A percentile compares a stretch with the other conserved stretches of the same genome.
These are phyloP conservation scores for Mangifera indica DNA, from an alignment of 345 rosid species.

Conservation along the genomic window DNA sequence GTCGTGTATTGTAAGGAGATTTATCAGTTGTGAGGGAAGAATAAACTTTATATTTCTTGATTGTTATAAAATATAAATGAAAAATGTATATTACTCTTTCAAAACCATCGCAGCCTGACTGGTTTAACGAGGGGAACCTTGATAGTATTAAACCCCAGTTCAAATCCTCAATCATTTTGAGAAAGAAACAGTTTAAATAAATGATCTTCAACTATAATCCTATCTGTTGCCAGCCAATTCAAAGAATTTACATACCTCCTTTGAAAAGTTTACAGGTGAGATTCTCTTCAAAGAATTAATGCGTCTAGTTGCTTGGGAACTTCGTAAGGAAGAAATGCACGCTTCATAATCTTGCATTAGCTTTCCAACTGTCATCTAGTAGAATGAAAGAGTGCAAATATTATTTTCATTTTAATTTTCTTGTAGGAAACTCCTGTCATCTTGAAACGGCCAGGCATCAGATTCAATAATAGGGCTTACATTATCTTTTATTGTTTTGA, in stretches of 20 bases:
- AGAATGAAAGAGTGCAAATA: constrained; percentile 12
- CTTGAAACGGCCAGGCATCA: not conserved
- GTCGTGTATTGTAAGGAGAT: not conserved
- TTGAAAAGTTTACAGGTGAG: constrained; percentile 86
- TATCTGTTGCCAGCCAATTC: not conserved
- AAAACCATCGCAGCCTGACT: not conserved
- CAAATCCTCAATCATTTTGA: not conserved
- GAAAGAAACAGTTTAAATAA: not conserved
- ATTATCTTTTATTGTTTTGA: constrained; percentile 45
- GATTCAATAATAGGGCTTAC: constrained; percentile 37
- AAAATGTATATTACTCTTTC: not conserved
- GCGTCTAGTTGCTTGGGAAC: constrained; percentile 62
- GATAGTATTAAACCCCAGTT: not conserved
- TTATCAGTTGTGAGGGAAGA: not conserved
- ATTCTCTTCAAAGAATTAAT: constrained; percentile 68
- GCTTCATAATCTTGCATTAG: constrained; percentile 69
- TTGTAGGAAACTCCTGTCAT: not conserved
- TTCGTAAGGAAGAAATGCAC: constrained; percentile 63
- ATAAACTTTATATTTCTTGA: not conserved
- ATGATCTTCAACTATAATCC: not conserved
- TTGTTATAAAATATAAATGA: not conserved
- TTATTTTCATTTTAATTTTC: not conserved
- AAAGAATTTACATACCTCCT: constrained; percentile 45
- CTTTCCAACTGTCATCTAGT: constrained; percentile 67
- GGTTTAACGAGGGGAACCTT: not conserved